Evolutionary conservation across 805 yeast genomes (phyloP).

Genomic region (Cyberlindnera mycetangii): DNA sequence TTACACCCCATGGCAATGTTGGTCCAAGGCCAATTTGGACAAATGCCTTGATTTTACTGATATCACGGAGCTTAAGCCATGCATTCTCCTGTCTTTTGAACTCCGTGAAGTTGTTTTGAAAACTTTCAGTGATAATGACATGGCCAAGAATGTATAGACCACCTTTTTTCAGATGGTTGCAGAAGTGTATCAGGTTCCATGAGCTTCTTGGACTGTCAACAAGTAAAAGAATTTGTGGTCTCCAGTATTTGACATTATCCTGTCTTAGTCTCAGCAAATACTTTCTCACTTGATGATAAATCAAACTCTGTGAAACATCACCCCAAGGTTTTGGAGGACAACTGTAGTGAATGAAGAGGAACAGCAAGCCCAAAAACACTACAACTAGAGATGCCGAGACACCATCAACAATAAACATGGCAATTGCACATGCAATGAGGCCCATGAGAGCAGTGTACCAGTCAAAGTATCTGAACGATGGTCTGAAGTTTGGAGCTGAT

Average conservation of each 20-base stretch:
- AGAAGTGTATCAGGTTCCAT: slow-evolving; percentile 89
- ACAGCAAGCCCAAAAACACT: slow-evolving; percentile 59
- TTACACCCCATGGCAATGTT: slow-evolving; percentile 87
- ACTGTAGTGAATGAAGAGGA: slow-evolving; percentile 78
- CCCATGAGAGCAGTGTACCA: slow-evolving; percentile 81
- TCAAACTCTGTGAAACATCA: slow-evolving; percentile 92
- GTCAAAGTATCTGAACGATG: slow-evolving; percentile 86
- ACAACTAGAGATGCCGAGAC: slow-evolving; percentile 78
- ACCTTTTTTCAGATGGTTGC: slow-evolving; percentile 94
- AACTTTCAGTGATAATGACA: slow-evolving; percentile 66
- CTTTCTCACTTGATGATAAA: slow-evolving; percentile 95
- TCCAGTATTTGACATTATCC: slow-evolving; percentile 96
- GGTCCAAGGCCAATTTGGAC: slow-evolving; percentile 91
- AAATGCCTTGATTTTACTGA: slow-evolving; percentile 82
- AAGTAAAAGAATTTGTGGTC: slow-evolving; percentile 87
- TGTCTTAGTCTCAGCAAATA: slow-evolving; percentile 77
- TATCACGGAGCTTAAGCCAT: slow-evolving; percentile 81
- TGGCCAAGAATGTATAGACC: slow-evolving; percentile 92
- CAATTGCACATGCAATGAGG: slow-evolving; percentile 61
- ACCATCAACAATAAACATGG: slow-evolving; percentile 96
- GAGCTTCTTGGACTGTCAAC: slow-evolving; percentile 91
- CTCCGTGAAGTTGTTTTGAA: slow-evolving; percentile 65
- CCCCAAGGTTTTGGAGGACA: slow-evolving; percentile 98
- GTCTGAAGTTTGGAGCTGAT: slow-evolving; percentile 97
- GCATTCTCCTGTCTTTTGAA: slow-evolving; percentile 70